Evolutionary conservation across 2,329 filamentous ascomycete species (phyloP).

Genomic region (Xylariales sp.): DNA sequence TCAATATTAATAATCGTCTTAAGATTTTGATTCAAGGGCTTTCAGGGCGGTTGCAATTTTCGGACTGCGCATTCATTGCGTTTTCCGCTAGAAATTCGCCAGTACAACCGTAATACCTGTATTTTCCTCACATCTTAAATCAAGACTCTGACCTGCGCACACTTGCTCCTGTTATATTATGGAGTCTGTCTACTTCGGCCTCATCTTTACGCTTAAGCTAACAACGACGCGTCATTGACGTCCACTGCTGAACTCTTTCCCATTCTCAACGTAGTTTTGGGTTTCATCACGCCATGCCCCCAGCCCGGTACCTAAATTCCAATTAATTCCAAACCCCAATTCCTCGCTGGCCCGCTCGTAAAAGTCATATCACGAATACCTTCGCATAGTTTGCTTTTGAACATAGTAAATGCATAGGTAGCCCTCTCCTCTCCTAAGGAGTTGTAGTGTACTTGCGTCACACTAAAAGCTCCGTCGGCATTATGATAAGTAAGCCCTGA

Average conservation of each 20-base stretch:
- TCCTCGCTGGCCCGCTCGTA: not conserved
- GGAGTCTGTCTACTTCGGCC: not conserved
- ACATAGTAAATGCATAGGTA: slow-evolving; percentile 4
- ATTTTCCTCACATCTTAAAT: not conserved
- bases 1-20: not conserved
- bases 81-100: not conserved
- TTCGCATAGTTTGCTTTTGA: slow-evolving; percentile 3
- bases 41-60: not conserved
- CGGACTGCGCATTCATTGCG: slow-evolving; percentile 1
- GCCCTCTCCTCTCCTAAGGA: not conserved
- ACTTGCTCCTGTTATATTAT: not conserved
- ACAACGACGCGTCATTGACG: not conserved
- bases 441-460: not conserved
- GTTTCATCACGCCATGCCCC: not conserved
- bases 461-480: not conserved
- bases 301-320: not conserved
- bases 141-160: not conserved
- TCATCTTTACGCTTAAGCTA: not conserved
- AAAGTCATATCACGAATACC: slow-evolving; percentile 8
- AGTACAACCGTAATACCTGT: not conserved
- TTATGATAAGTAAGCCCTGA: slow-evolving; percentile 6
- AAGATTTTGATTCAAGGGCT: not conserved
- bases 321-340: not conserved
- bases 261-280: not conserved
- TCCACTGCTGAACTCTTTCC: not conserved